Evolutionary conservation across 371 early-diverging fungal species (phyloP).

Genomic region (Funneliformis caledonium): DNA sequence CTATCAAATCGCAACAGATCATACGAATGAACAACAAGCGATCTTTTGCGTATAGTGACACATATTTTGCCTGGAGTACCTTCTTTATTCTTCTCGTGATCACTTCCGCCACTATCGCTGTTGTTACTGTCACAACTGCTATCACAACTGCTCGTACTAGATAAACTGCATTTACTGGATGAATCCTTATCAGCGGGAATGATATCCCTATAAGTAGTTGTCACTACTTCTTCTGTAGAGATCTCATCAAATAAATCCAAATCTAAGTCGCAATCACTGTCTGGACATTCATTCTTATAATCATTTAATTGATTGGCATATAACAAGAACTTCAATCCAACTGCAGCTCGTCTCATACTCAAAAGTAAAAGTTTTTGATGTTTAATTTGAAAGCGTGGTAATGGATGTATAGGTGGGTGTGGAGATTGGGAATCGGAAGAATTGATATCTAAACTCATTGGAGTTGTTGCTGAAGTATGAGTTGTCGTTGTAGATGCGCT

Average conservation of each 20-base stretch:
- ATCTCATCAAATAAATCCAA: constrained; percentile 21
- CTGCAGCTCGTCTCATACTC: constrained; percentile 37
- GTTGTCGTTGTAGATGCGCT: background rate
- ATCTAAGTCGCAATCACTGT: constrained; percentile 32
- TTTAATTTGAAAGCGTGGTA: constrained; percentile 24
- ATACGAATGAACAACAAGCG: constrained; percentile 36
- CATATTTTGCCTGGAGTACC: background rate
- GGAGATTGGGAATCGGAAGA: background rate
- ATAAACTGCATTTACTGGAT: background rate
- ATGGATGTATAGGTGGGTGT: background rate
- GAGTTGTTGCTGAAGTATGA: constrained; percentile 4
- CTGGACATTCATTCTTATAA: constrained; percentile 30
- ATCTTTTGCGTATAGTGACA: constrained; percentile 23
- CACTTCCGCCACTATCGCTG: constrained; percentile 12
- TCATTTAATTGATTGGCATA: constrained; percentile 40
- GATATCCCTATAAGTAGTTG: background rate
- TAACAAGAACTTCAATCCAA: constrained; percentile 36
- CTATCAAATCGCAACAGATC: constrained; percentile 32
- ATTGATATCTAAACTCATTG: constrained; percentile 15
- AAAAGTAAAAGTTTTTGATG: constrained; percentile 34
- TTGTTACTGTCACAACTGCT: background rate
- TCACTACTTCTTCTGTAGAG: background rate
- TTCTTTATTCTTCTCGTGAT: background rate
- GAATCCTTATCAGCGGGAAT: background rate
- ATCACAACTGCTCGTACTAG: background rate